phyloP scores from a whole-genome alignment of 805 yeast genomes.

The Kodamaea restingae region DNA sequence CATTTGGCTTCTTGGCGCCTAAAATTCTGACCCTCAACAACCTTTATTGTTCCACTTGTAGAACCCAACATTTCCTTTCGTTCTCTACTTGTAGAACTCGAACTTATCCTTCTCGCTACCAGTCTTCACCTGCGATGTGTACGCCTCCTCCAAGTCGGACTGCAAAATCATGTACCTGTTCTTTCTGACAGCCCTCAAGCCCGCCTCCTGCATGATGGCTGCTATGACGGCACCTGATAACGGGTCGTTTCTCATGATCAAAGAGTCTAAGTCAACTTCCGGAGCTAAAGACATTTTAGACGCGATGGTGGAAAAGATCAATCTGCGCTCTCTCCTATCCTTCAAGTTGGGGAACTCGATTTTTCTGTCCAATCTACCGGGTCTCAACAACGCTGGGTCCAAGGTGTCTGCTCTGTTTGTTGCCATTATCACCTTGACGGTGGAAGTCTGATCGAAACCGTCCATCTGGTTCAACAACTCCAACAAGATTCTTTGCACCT shows the following conservation, averaged over 20 bases:
- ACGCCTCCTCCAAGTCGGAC: constrained; percentile 96
- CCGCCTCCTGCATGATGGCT: constrained; percentile 99
- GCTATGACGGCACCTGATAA: constrained; percentile 96
- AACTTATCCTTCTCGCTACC: constrained; percentile 95
- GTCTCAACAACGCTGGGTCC: constrained; percentile 97
- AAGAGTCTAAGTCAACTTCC: constrained; percentile 91
- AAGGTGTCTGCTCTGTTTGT: constrained; percentile 97
- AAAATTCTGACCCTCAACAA: neutral
- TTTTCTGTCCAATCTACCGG: constrained; percentile 96
- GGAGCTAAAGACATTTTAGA: constrained; percentile 98
- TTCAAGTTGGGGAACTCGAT: constrained; percentile 95
- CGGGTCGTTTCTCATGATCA: constrained; percentile 94
- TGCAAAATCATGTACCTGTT: constrained; percentile 95
- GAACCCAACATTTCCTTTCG: no score
- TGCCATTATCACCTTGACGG: constrained; percentile 98
- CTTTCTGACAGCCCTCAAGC: constrained; percentile 96
- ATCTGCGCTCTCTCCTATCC: constrained; percentile 96
- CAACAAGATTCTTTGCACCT: constrained; percentile 94
- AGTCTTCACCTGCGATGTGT: constrained; percentile 92
- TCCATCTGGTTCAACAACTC: constrained; percentile 98
- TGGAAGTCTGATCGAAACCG: constrained; percentile 93
- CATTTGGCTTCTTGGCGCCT: no score
- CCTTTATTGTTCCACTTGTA: no score
- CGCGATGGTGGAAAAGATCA: constrained; percentile 93
- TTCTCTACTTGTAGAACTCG: constrained; percentile 80